Evolutionary conservation across 2,329 filamentous ascomycete species (phyloP), one percentile per base, ranked within the genome.

Genomic region (Dactylellina parvicollis): DNA sequence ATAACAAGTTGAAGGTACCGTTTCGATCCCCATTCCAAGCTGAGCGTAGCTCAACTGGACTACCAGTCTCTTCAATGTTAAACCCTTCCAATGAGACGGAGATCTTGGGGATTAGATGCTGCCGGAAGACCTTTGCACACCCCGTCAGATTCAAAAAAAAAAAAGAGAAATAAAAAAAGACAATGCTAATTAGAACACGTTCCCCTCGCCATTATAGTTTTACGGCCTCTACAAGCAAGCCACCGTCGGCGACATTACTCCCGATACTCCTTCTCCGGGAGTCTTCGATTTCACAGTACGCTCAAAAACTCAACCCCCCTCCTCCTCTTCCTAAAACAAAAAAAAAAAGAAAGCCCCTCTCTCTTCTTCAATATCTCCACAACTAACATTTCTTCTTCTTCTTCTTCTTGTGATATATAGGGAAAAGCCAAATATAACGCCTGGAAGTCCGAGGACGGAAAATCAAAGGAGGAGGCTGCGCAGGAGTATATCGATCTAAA

Each of bases 161-260:
- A n/a, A n/a, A n/a, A n/a, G n/a, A n/a, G n/a, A n/a, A n/a, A n/a
- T n/a, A n/a, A n/a, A n/a, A n/a, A n/a, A n/a, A n/a, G n/a, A n/a
- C n/a, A n/a, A 40, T 18, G 57, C 9, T 56, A 28, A 40, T 22
- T 34, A 46, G 36, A 14, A 20, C 1, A 32, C 10, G 12, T 16
- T 52, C n/a, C n/a, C 4, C 10, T 55, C 22, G 18, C 32, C 18
- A 8, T 64, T 22, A 22, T 30, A 76, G 75, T 73, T 76, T 36
- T 76, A 76, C 60, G 75, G 34, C 9, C 64, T 76, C 30, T 76
- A 40, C 57, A 76, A 76, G 34, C 75, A 76, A 36, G 73, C 73
- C 28, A 74, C 18, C 22, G 62, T 67, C 22, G 75, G 75, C 50
- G 73, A 76, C 26, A 49, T 66, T 28, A 69, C n/a, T n/a, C n/a